phyloP scores from a whole-genome alignment of 345 rosid species.

The Rhizophora apiculata region DNA sequence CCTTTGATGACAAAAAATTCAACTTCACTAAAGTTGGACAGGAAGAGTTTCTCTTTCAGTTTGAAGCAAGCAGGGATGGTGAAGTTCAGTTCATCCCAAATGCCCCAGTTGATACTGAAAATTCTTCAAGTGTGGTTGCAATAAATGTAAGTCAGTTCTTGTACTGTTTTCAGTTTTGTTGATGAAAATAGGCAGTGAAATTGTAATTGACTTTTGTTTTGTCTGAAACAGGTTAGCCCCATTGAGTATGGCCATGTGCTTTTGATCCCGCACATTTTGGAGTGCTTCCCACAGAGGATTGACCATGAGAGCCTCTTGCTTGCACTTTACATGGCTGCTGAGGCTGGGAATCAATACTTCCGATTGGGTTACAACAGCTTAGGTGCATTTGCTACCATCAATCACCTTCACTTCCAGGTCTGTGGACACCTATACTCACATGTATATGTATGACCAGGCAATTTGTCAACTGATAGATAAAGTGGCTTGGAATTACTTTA shows the following conservation, averaged over 20 bases:
- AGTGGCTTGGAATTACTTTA: too few species aligned
- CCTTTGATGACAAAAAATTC: constrained; percentile 87
- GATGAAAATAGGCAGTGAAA: not conserved
- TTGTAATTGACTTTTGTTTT: not conserved
- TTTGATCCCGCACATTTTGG: constrained; percentile 76
- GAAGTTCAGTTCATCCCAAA: constrained; percentile 54
- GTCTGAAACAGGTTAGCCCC: constrained; percentile 74
- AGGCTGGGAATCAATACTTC: constrained; percentile 77
- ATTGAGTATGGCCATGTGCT: constrained; percentile 96
- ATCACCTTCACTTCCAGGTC: constrained; percentile 99
- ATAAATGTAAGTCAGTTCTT: constrained; percentile 56
- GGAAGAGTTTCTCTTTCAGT: constrained; percentile 95
- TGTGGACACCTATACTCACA: too few species aligned
- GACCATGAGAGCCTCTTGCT: constrained; percentile 81
- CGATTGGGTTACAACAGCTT: constrained; percentile 94
- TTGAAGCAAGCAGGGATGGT: constrained; percentile 73
- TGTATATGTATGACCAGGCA: too few species aligned
- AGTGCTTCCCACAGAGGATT: constrained; percentile 93
- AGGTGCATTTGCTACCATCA: constrained; percentile 97
- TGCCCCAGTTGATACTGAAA: constrained; percentile 62
- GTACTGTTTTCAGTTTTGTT: not conserved
- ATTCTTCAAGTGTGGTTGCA: constrained; percentile 86
- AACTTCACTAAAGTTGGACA: constrained; percentile 93
- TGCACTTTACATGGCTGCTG: constrained; percentile 76
- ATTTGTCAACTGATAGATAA: too few species aligned